Conservation (phyloP, 441 rosid species). For the Corymbia calophylla region DNA sequence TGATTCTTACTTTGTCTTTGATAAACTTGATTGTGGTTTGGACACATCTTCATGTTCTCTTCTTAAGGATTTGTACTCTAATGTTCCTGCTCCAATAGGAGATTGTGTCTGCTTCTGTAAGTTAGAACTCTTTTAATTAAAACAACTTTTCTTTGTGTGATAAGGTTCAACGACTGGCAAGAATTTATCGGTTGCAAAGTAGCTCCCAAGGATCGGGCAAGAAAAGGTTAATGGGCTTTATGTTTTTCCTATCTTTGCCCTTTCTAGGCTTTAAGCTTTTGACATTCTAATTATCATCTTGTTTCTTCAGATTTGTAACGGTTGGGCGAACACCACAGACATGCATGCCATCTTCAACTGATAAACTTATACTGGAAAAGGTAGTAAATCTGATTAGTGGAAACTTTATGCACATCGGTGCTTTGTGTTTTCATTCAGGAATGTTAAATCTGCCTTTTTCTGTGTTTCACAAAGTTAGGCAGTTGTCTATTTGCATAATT, state of each 20-base stretch:
- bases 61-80: neutral
- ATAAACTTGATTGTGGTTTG: neutral
- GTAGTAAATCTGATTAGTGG: constrained; percentile 12
- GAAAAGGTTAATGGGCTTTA: constrained; percentile 41
- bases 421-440: neutral
- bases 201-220: constrained; percentile 69
- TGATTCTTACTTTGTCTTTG: neutral
- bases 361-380: constrained; percentile 71
- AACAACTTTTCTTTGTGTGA: neutral
- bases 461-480: neutral
- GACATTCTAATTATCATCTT: neutral
- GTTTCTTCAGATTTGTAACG: constrained; percentile 45
- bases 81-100: neutral
- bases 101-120: neutral
- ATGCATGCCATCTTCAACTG: constrained; percentile 67
- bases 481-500: neutral
- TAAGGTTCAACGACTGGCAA: constrained; percentile 63
- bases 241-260: neutral
- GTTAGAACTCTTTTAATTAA: neutral
- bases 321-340: constrained; percentile 65
- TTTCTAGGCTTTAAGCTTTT: neutral
- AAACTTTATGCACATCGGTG: neutral
- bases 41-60: neutral
- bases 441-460: neutral
- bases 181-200: constrained; percentile 56